Evolutionary conservation across 106 monocot species (phyloP).

Genomic region (Platanthera zijinensis): DNA sequence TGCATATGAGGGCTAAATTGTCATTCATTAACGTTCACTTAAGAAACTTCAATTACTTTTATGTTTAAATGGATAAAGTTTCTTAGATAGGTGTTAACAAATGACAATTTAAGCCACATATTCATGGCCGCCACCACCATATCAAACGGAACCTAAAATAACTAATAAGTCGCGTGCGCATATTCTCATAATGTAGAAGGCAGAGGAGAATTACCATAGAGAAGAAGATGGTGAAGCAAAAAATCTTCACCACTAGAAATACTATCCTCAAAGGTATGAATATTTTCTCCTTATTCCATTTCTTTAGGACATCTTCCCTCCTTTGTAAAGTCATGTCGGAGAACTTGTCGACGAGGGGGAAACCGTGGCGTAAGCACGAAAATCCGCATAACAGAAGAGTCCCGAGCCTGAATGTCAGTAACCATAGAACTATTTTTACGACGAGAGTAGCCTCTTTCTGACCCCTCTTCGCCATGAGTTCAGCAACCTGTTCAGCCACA

Average conservation of each 20-base stretch:
- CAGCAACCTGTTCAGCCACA: slow-evolving; percentile 46
- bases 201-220: slow-evolving; percentile 44
- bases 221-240: slow-evolving; percentile 53
- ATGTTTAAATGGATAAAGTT: too few relatives aligned
- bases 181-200: neutral
- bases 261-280: slow-evolving; percentile 37
- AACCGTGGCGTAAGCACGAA: slow-evolving; percentile 30
- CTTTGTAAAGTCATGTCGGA: slow-evolving; percentile 39
- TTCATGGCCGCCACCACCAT: too few relatives aligned
- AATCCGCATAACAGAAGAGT: slow-evolving; percentile 73
- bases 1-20: too few relatives aligned
- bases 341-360: slow-evolving; percentile 71
- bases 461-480: slow-evolving; percentile 35
- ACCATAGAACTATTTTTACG: slow-evolving; percentile 53
- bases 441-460: slow-evolving; percentile 31
- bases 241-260: slow-evolving; percentile 60
- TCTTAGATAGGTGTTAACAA: too few relatives aligned
- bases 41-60: too few relatives aligned
- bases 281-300: slow-evolving; percentile 46
- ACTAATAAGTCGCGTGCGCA: too few relatives aligned
- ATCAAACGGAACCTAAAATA: too few relatives aligned
- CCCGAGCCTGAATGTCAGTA: slow-evolving; percentile 57
- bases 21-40: too few relatives aligned
- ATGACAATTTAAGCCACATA: too few relatives aligned
- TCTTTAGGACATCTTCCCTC: slow-evolving; percentile 63